Percentiles rank a stretch among this genome's conserved stretches.
phyloP scores from a whole-genome alignment of 345 rosid genomes.

The Acer saccharum region DNA sequence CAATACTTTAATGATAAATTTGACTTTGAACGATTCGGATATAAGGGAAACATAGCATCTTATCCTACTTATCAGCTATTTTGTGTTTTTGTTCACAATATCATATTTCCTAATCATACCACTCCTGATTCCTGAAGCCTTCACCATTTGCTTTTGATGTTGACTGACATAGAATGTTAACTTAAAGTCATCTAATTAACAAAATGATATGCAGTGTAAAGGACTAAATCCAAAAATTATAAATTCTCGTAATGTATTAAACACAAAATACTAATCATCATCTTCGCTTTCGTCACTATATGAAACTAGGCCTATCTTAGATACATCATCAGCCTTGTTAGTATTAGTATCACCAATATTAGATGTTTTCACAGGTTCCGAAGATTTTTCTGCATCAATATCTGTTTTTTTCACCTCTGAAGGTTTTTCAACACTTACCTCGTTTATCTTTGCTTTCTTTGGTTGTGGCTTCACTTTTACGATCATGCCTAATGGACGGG shows the following conservation, averaged over 20 bases:
- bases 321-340: constrained; percentile 25
- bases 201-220: neutral
- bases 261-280: constrained; percentile 34
- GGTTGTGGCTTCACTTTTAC: constrained; percentile 79
- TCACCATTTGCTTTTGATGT: too few relatives aligned
- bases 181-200: too few relatives aligned
- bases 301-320: constrained; percentile 60
- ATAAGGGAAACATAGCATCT: too few relatives aligned
- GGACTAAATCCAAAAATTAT: too few relatives aligned
- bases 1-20: too few relatives aligned
- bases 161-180: too few relatives aligned
- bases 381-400: constrained; percentile 31
- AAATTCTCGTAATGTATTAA: neutral
- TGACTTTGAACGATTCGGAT: neutral
- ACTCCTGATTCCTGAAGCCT: too few relatives aligned
- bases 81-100: neutral
- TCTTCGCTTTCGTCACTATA: constrained; percentile 94
- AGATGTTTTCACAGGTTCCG: constrained; percentile 30
- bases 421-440: constrained; percentile 31
- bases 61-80: neutral
- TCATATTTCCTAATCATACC: too few relatives aligned
- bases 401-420: constrained; percentile 25
- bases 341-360: constrained; percentile 27
- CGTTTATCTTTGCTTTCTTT: constrained; percentile 66
- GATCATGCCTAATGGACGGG: constrained; percentile 59